Evolutionary conservation across 768 basidiomycete genomes (phyloP), one percentile per base, ranked within the genome.

Genomic region (Galerina marginata): DNA sequence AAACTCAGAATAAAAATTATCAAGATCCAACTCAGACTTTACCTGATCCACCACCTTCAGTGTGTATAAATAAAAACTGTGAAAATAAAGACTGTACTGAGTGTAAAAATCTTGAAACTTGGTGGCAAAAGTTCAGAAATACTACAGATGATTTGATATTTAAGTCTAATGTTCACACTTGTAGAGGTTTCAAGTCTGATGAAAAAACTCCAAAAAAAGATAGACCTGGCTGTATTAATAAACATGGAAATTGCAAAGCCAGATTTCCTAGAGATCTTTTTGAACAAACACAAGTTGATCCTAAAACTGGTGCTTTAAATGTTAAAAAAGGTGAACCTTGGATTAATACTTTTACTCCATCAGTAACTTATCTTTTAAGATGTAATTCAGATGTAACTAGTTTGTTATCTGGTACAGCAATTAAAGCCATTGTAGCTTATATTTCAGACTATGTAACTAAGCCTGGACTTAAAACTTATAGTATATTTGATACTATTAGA

Each of bases 331-430:
- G 49, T 7, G 76, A 79, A 59, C 42, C 65, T 14, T 65, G 61
- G 70, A 43, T 79, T 2, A 79, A 80, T 64, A 74, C 69, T 4
- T 66, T 71, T 20, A 69, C 72, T 9, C 56, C 69, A 9, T 4
- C 61, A 2, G 7, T 77, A 1, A 69, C 71, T 23, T 76, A 74
- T 53, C 37, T 76, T 5, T 29, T 75, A 6, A 43, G 74, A 6
- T 77, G 71, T 45, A 79, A 80, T 56, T 71, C 77, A 26, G 75
- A 80, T 66, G 68, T 72, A 1, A 74, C 69, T 0, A 68, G 65
- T 59, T 51, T 77, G 12, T 43, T 65, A 9, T 77, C 76, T 26
- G 75, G 78, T 4, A 79, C 77, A 10, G 69, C 73, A 53, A 20
- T 20, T 20, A 20, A 20, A 20, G 20, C 20, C 20, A 20, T 20